Conservation (phyloP, 345 rosid genomes). For the Eucalyptus rudis region DNA sequence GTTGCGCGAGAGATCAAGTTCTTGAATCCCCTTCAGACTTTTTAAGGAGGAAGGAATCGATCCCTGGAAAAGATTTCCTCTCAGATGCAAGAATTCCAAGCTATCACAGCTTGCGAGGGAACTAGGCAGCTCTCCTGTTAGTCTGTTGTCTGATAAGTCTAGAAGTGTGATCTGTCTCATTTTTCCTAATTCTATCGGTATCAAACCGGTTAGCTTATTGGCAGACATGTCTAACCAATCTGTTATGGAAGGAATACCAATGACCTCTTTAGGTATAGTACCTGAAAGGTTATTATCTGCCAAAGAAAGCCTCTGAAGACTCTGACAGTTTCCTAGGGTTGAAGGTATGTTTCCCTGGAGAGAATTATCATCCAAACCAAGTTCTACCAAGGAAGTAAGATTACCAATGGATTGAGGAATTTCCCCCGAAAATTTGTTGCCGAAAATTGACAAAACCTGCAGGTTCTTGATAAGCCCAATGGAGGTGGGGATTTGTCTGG, state of each 20-base stretch:
- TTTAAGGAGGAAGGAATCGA: background rate
- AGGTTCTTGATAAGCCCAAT: slow-evolving; percentile 1
- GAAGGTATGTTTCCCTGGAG: slow-evolving; percentile 24
- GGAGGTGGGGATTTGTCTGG: background rate
- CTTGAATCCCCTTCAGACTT: background rate
- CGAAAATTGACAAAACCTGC: slow-evolving; percentile 7
- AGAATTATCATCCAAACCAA: slow-evolving; percentile 2
- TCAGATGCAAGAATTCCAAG: background rate
- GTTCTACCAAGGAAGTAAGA: slow-evolving; percentile 11
- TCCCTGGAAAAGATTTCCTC: slow-evolving; percentile 1
- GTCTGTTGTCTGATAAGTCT: slow-evolving; percentile 3
- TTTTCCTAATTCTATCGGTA: slow-evolving; percentile 1
- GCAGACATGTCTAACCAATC: background rate
- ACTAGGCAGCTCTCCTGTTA: slow-evolving; percentile 14
- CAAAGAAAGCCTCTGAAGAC: slow-evolving; percentile 1
- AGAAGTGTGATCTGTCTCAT: background rate
- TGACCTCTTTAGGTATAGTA: slow-evolving; percentile 1
- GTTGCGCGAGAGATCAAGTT: slow-evolving; percentile 13
- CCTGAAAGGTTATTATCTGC: slow-evolving; percentile 1
- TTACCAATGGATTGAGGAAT: slow-evolving; percentile 28
- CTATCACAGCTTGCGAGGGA: background rate
- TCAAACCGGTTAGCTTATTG: background rate
- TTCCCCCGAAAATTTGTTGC: slow-evolving; percentile 19
- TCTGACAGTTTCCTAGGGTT: slow-evolving; percentile 7
- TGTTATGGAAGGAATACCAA: slow-evolving; percentile 6